Evolutionary conservation across 805 yeast species (phyloP), one percentile per base, ranked within the genome.

Genomic region (Candida glaebosa): DNA sequence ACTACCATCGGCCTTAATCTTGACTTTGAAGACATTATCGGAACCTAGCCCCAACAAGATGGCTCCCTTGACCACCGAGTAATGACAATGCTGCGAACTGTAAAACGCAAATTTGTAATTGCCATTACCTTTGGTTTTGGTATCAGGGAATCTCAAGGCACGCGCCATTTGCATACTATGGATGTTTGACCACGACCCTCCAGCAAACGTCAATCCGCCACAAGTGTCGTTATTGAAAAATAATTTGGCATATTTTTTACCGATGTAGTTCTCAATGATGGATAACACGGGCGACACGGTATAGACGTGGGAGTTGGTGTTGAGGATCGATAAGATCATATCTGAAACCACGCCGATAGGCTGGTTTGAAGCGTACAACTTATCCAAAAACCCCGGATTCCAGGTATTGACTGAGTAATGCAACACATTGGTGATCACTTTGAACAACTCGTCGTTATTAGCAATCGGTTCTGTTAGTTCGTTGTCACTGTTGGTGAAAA

Each of bases 181-280:
- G 40, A 84, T 75, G 59, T 87, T 87, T 5, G 95, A 84, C 82
- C 89, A 87, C 3, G 91, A 82, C 0, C 96, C 96, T 15, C 96
- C 96, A 16, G 88, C 76, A 57, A 87, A 84, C 0, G 96, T 87
- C 49, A 87, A 65, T 0, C 96, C 96, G 18, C 95, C 96, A 34
- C 90, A 77, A 24, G 68, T 65, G 18, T 50, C 49, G 28, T 56
- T 41, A 14, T 44, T 52, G 51, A 73, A 84, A 61, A 84, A 86
- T 53, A 82, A 47, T 34, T 61, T 56, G 3, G 95, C 95, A 54
- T 87, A 87, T 41, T 79, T 76, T 34, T 70, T 74, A 10, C 82
- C 79, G 24, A 84, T 80, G 43, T 69, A 72, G 60, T 82, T 82
- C 56, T 87, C 96, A 40, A 87, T 78, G 12, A 84, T 73, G 0